A percentile compares a stretch with the other conserved stretches of the same genome.
Conservation (phyloP, 1,139 yeast genomes). For the Scheffersomyces lignicola region DNA sequence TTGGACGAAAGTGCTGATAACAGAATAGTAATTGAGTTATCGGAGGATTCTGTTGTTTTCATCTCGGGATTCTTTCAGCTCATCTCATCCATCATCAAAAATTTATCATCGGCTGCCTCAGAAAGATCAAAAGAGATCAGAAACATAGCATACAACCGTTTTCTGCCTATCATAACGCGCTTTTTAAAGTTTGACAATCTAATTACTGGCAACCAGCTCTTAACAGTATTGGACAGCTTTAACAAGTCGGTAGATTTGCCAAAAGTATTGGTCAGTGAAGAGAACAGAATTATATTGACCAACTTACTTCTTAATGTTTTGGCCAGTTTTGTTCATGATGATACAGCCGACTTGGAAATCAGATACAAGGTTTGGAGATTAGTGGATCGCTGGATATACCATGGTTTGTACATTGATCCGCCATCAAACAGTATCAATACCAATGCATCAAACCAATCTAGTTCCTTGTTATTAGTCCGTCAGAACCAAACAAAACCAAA, state of each 20-base stretch:
- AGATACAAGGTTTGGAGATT: conserved; percentile 65
- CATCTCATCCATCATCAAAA: conserved; percentile 35
- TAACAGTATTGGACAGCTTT: conserved; percentile 15
- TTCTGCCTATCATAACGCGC: conserved; percentile 35
- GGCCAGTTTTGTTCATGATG: conserved; percentile 48
- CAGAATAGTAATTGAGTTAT: conserved; percentile 52
- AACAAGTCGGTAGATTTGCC: conserved; percentile 26
- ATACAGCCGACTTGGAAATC: conserved; percentile 28
- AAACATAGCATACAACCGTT: conserved; percentile 31
- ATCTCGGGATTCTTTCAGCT: conserved; percentile 66
- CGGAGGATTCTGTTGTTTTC: conserved; percentile 79
- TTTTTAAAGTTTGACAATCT: conserved; percentile 45
- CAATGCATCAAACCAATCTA: conserved; percentile 7
- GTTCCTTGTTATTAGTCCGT: not conserved
- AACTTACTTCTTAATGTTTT: conserved; percentile 43
- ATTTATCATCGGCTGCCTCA: conserved; percentile 21
- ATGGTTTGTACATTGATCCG: conserved; percentile 21
- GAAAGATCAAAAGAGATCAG: conserved; percentile 32
- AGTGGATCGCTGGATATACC: conserved; percentile 75
- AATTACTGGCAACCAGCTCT: conserved; percentile 23
- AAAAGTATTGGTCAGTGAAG: conserved; percentile 30
- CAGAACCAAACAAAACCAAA: conserved; percentile 16
- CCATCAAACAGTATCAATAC: conserved; percentile 18
- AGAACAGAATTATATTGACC: conserved; percentile 34
- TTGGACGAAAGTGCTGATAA: conserved; percentile 16